These are phyloP conservation scores for Acanthamoeba culbertsoni DNA, from an alignment of 208 protist species.

Conservation along the genomic window DNA sequence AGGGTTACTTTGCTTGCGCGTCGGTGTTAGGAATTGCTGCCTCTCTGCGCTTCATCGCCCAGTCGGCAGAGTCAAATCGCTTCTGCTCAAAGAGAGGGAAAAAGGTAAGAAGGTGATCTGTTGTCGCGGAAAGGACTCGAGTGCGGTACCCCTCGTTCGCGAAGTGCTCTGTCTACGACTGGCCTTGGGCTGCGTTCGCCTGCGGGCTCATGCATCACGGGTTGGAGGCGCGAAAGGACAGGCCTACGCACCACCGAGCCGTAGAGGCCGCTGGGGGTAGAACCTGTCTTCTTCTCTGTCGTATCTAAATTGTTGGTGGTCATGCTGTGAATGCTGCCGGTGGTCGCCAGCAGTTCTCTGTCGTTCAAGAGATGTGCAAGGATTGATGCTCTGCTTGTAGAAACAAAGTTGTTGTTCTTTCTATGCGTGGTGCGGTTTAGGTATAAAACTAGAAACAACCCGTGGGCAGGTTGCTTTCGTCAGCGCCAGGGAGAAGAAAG, in stretches of 20 bases:
- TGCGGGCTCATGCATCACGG: background rate
- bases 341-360: too few species aligned
- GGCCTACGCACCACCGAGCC: background rate
- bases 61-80: constrained; percentile 16
- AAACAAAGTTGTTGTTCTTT: too few species aligned
- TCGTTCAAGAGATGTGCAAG: too few species aligned
- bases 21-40: background rate
- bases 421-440: too few species aligned
- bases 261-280: background rate
- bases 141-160: background rate
- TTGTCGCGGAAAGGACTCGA: background rate
- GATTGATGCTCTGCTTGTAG: too few species aligned
- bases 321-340: background rate
- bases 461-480: too few species aligned
- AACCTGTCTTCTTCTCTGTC: background rate
- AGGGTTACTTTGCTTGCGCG: background rate
- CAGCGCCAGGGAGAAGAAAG: too few species aligned
- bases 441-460: too few species aligned
- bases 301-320: background rate
- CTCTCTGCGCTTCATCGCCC: background rate
- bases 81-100: background rate
- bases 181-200: background rate
- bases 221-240: background rate
- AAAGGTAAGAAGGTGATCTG: too few species aligned
- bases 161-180: background rate